A percentile compares a stretch with the other conserved stretches of the same genome.
Evolutionary conservation across 441 rosid species (phyloP).

Genomic region (Mallotus repandus): DNA sequence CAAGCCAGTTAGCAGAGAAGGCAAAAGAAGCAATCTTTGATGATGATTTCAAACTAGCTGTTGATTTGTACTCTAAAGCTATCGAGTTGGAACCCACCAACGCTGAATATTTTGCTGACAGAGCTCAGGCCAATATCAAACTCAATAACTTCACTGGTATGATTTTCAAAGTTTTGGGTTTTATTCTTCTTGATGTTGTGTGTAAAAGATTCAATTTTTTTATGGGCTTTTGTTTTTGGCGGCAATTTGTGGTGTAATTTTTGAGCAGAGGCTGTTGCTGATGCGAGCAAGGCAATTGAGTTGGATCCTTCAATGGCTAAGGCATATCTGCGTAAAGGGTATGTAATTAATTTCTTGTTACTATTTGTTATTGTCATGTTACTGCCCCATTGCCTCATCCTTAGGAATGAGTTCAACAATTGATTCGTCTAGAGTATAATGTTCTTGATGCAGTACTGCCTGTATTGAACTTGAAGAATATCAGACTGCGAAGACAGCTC

Average conservation of each 20-base stretch:
- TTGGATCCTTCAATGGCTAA: constrained; percentile 61
- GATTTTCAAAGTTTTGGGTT: neutral
- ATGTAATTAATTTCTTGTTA: constrained; percentile 11
- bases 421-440: neutral
- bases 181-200: neutral
- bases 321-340: constrained; percentile 84
- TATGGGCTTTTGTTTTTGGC: neutral
- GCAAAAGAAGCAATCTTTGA: constrained; percentile 84
- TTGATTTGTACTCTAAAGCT: constrained; percentile 72
- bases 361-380: neutral
- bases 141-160: constrained; percentile 64
- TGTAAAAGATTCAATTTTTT: neutral
- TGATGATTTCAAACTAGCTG: constrained; percentile 71
- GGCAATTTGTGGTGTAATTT: neutral
- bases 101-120: constrained; percentile 73
- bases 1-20: constrained; percentile 53
- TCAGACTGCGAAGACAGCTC: constrained; percentile 70
- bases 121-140: constrained; percentile 86
- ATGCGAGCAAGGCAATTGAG: constrained; percentile 71
- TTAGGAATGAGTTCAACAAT: neutral
- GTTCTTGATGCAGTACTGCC: constrained; percentile 43
- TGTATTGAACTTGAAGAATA: constrained; percentile 81
- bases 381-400: neutral
- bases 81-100: constrained; percentile 53
- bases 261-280: constrained; percentile 69